Base-by-base conservation (phyloP, 345 rosid species). In the Durio zibethinus region DNA sequence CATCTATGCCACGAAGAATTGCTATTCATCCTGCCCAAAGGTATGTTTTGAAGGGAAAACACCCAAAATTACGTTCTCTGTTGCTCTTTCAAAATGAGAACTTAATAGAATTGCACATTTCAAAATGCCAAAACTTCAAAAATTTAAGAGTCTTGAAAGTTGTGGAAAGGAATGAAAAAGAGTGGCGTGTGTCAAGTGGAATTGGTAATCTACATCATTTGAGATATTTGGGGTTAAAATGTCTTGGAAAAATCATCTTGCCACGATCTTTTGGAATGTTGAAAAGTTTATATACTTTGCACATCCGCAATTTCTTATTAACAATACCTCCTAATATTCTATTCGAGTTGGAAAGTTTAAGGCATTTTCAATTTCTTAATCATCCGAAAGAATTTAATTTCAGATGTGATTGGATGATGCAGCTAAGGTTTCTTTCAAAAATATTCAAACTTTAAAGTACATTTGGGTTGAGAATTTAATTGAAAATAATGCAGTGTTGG, bases 241-340 rank as follows among this genome's bases (percentile, higher is more conserved):
- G 27, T 54, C 2, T 0, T 7, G 8, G n/a, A 18, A 2, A n/a
- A 2, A 54, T 54, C 12, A 21, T 21, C 12, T 54, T 54, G 27
- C 60, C 60, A 7, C 10, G 0, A 7, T 54, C 27, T 9, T 8
- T 54, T 1, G 27, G 4, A 1, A 54, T n/a, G 12, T 8, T 54
- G 60, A n/a, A 7, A 4, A 21, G 25, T 54, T 54, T 54, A 9
- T 14, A 54, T 29, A 54, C 60, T 54, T 54, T 54, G 2, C 10
- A 2, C 25, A 0, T 54, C 1, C 12, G 1, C n/a, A 7, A 3
- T 20, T 0, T 0, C 0, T 3, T n/a, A n/a, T n/a, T 2, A 2
- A 2, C 0, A 21, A n/a, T 0, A 54, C 8, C 6, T n/a, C 60
- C 60, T 9, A 21, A 54, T 7, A 29, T 54, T 54, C 12, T 54